phyloP scores from a whole-genome alignment of 768 basidiomycete genomes.

The Baorangia bicolor region DNA sequence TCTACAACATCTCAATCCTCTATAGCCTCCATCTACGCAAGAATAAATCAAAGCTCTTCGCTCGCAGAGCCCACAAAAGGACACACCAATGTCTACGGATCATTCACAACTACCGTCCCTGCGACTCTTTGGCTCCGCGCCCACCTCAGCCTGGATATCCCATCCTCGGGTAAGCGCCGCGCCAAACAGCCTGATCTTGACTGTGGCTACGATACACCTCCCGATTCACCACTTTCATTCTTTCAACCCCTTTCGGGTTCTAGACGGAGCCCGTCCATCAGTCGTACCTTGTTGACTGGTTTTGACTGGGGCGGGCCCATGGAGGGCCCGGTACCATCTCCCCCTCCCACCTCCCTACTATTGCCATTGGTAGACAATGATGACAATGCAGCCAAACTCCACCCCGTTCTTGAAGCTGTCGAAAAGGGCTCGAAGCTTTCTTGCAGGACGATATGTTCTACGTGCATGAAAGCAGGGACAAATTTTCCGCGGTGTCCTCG shows the following conservation, averaged over 20 bases:
- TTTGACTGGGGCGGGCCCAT: slow-evolving; percentile 11
- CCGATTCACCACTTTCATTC: slow-evolving; percentile 30
- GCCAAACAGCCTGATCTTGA: slow-evolving; percentile 1
- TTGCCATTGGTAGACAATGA: slow-evolving; percentile 21
- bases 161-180: slow-evolving; percentile 6
- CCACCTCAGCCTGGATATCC: slow-evolving; percentile 19
- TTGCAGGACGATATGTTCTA: slow-evolving; percentile 42
- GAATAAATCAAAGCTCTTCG: slow-evolving; percentile 21
- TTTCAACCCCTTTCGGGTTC: slow-evolving; percentile 14
- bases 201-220: slow-evolving; percentile 26
- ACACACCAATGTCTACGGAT: slow-evolving; percentile 32
- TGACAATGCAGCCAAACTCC: slow-evolving; percentile 11
- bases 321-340: slow-evolving; percentile 6
- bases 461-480: slow-evolving; percentile 51
- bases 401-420: slow-evolving; percentile 50
- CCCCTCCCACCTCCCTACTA: slow-evolving; percentile 10
- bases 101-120: slow-evolving; percentile 41
- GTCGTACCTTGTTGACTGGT: slow-evolving; percentile 38
- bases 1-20: slow-evolving; percentile 27
- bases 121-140: slow-evolving; percentile 32
- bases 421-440: slow-evolving; percentile 56
- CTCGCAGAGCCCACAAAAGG: slow-evolving; percentile 28
- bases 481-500: slow-evolving; percentile 63
- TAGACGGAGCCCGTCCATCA: slow-evolving; percentile 39
- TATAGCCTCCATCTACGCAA: slow-evolving; percentile 22